Evolutionary conservation across 331 rosid genomes (phyloP).

Genomic region (Arachis monticola): DNA sequence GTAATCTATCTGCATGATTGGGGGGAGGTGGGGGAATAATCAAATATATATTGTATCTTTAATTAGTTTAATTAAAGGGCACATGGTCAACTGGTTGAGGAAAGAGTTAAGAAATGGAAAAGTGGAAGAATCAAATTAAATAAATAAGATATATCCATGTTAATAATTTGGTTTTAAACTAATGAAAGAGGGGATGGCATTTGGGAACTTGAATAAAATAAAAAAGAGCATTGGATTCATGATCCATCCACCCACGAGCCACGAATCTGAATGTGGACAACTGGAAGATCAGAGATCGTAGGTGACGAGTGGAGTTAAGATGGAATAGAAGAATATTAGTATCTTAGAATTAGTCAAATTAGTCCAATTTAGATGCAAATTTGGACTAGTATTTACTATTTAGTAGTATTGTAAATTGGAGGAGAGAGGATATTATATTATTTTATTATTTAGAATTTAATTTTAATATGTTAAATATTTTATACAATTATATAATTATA

Average conservation of each 20-base stretch:
- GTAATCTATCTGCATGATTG: neutral
- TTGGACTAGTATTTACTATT: conserved; percentile 13
- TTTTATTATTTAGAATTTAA: no score
- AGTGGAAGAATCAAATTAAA: neutral
- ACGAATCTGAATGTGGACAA: conserved; percentile 24
- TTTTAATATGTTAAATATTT: no score
- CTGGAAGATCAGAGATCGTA: conserved; percentile 26
- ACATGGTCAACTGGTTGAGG: conserved; percentile 20
- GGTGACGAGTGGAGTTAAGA: neutral
- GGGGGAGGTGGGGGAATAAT: no score
- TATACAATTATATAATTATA: no score
- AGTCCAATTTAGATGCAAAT: conserved; percentile 28
- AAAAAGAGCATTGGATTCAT: conserved; percentile 12
- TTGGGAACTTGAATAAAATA: neutral
- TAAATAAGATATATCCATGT: neutral
- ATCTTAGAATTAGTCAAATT: conserved; percentile 22
- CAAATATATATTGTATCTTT: no score
- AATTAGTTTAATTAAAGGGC: neutral
- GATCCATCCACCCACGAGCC: conserved; percentile 36
- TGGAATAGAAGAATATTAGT: neutral
- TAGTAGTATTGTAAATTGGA: no score
- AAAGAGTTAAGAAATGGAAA: conserved; percentile 3
- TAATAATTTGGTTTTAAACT: conserved; percentile 5
- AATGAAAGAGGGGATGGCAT: conserved; percentile 26
- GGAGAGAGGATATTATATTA: no score